Evolutionary conservation across 345 rosid genomes (phyloP).

Genomic region (Excoecaria agallocha): DNA sequence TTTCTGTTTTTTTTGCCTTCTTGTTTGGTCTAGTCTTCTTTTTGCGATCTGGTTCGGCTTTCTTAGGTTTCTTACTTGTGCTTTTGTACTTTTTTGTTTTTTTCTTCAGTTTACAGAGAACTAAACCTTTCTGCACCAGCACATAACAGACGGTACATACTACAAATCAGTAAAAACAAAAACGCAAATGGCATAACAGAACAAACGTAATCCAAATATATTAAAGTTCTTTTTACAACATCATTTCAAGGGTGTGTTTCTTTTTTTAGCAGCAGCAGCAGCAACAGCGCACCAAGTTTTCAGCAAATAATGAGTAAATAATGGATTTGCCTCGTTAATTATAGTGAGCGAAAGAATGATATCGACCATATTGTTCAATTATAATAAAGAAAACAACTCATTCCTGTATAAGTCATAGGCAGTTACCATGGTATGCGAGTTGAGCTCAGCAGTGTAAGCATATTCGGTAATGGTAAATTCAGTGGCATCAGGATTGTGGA

Average conservation of each 20-base stretch:
- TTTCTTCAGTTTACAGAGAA: slow-evolving; percentile 32
- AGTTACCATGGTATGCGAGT: not conserved
- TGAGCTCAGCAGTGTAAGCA: not conserved
- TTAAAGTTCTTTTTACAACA: not conserved
- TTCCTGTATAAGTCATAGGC: not conserved
- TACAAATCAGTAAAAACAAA: not conserved
- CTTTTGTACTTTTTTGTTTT: not conserved
- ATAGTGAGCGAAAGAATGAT: not conserved
- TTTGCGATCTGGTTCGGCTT: slow-evolving; percentile 17
- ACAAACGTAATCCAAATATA: not conserved
- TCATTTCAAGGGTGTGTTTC: too few species aligned
- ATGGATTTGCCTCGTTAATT: not conserved
- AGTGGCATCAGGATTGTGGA: slow-evolving; percentile 5
- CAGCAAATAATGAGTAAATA: not conserved
- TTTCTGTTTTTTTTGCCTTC: slow-evolving; percentile 4
- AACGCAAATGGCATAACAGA: not conserved
- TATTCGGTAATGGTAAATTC: not conserved
- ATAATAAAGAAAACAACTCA: not conserved
- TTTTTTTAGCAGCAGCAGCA: not conserved
- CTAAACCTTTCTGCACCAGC: slow-evolving; percentile 22
- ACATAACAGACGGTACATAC: not conserved
- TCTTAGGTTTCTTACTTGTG: not conserved
- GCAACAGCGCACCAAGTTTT: not conserved
- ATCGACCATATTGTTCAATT: not conserved
- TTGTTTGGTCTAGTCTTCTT: slow-evolving; percentile 14